Base-by-base conservation (phyloP, 1,284 basidiomycete genomes). In the Apiotrichum veenhuisii region DNA sequence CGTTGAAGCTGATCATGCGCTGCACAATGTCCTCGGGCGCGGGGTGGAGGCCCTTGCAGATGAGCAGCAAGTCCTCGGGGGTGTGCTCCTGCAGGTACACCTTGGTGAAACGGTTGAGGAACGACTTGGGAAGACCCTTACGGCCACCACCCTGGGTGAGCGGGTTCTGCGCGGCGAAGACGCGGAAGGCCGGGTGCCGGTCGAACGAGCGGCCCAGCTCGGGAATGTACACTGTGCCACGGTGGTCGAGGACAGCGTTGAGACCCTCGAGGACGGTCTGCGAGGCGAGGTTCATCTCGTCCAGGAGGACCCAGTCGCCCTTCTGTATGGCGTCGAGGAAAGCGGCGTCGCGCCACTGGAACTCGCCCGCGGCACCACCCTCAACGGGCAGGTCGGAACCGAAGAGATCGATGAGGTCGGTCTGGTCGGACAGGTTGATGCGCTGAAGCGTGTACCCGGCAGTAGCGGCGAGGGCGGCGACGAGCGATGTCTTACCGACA, bases 361-460 rank as follows among this genome's bases (percentile, higher is more conserved):
- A 99, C 73, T 96, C 90, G 52, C 95, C 95, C 4, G 91, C 85
- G 14, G 82, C 80, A 30, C 93, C 93, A 30, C 91, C 91, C 76
- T 97, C 94, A 1, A 95, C 87, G 8, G 96, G 96, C 20, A 98
- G 81, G 75, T 99, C 96, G 36, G 93, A 93, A 17, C 96, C 96
- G 68, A 98, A 98, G 5, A 99, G 82, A 70, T 99, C 96, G 53
- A 92, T 86, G 18, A 98, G 82, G 74, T 99, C 96, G 0, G 96
- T 98, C 77, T 99, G 96, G 70, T 98, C 96, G 7, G 97, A 98
- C 37, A 99, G 79, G 77, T 99, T 99, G 82, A 99, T 96, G n/a
- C 97, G 87, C 70, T 87, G 91, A 17, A 99, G 82, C 30, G 82
- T 77, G 68, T 92, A 85, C 15, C 91, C 89, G 22, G 88, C 82